Percentiles rank a stretch among this genome's conserved stretches.
phyloP scores from a whole-genome alignment of 805 yeast species.

The Sugiyamaella mastotermitis region DNA sequence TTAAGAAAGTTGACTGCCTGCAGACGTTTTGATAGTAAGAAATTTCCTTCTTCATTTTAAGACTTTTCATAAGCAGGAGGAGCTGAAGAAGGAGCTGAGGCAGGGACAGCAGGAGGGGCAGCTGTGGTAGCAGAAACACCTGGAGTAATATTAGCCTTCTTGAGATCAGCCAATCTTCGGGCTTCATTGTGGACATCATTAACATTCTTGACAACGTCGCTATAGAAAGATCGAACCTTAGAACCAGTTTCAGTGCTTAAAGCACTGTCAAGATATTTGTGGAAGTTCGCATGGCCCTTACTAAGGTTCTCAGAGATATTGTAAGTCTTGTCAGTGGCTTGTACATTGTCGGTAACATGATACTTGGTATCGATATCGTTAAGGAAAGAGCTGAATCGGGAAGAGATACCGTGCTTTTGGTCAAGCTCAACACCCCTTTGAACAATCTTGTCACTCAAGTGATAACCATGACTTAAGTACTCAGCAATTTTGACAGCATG shows the following conservation, averaged over 20 bases:
- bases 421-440: constrained; percentile 59
- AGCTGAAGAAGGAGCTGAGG: constrained; percentile 9
- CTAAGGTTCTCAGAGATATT: constrained; percentile 36
- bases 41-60: background rate
- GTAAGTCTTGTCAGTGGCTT: constrained; percentile 37
- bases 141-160: constrained; percentile 31
- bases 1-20: too few relatives aligned
- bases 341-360: constrained; percentile 51
- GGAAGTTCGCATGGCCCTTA: constrained; percentile 20
- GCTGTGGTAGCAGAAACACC: constrained; percentile 7
- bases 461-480: constrained; percentile 67
- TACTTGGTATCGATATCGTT: constrained; percentile 52
- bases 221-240: constrained; percentile 56
- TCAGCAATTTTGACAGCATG: constrained; percentile 71
- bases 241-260: constrained; percentile 41
- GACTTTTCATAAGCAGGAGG: constrained; percentile 9
- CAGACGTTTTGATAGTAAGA: too few relatives aligned
- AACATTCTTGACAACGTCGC: constrained; percentile 48
- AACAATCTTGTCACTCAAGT: constrained; percentile 54
- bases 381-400: constrained; percentile 52
- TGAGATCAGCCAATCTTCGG: constrained; percentile 56
- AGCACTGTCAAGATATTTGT: constrained; percentile 32
- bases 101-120: constrained; percentile 7
- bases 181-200: constrained; percentile 70
- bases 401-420: constrained; percentile 54